Base-by-base conservation (phyloP, 2,329 filamentous ascomycete species). In the Alternaria atra region DNA sequence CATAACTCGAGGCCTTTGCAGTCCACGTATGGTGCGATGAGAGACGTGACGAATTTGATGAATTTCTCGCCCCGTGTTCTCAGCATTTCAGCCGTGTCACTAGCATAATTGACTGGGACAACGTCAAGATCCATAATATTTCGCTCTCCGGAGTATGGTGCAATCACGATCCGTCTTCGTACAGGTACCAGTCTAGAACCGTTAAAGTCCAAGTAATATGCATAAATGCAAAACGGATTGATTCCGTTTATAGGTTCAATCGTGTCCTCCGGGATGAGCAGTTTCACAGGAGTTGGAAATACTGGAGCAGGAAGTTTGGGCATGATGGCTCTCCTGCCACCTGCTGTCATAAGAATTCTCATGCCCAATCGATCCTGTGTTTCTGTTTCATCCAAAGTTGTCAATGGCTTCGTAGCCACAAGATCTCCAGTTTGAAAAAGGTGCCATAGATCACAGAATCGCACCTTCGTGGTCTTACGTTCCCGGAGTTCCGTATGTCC, bases 31-130 rank as follows among this genome's bases (percentile, higher is more conserved):
- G 9, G 17, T 6, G 37, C 37, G 0, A 3, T 40, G 4, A 17
- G 0, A 6, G n/a, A n/a, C 0, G 9, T 2, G 2, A 20, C 37
- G 1, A 5, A 0, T 5, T 40, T 3, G 4, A 40, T 1, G 15
- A 40, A 40, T 1, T 3, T 12, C 2, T 40, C 0, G 2, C 37
- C 37, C 3, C 37, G n/a, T 3, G n/a, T 6, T 39, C 4, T 3
- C 2, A 37, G 15, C n/a, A 8, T 8, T 3, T 17, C n/a, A 8
- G 34, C 34, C 10, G 7, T 12, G 32, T 13, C 5, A 34, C 5
- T 12, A 5, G 32, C 32, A 10, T 9, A 34, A 5, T 10, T 4
- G 32, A 17, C 10, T 2, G 35, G 35, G 2, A 40, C 2, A 10
- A 40, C 37, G 0, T 40, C 37, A 1, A 40, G 9, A 1, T 40